phyloP scores from a whole-genome alignment of 1,284 basidiomycete species.

The Leccinum variabile region DNA sequence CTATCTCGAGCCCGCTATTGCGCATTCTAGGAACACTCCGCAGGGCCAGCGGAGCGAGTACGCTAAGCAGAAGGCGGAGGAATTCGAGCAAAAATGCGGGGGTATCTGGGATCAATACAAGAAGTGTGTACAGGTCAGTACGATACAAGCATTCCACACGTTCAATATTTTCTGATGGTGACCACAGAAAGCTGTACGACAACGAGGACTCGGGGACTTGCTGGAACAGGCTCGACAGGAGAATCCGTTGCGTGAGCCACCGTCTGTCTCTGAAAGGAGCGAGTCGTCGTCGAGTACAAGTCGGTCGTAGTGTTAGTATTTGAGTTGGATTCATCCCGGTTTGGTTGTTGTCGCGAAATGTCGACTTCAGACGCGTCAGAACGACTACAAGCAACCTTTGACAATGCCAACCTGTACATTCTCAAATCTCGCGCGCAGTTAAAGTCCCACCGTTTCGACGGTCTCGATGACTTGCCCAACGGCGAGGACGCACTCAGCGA shows the following conservation, averaged over 20 bases:
- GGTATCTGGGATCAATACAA: conserved; percentile 78
- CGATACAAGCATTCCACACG: too few species aligned
- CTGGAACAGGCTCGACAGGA: conserved; percentile 81
- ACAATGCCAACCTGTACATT: conserved; percentile 29
- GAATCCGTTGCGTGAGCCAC: conserved; percentile 68
- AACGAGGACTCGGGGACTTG: conserved; percentile 74
- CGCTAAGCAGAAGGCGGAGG: conserved; percentile 62
- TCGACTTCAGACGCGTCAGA: conserved; percentile 25
- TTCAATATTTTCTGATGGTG: conserved; percentile 1
- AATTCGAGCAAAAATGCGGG: conserved; percentile 84
- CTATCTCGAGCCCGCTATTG: conserved; percentile 80
- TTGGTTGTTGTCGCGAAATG: conserved; percentile 15
- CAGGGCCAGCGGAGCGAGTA: conserved; percentile 42
- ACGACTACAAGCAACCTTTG: conserved; percentile 30
- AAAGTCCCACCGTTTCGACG: conserved; percentile 32
- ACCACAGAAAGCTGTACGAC: conserved; percentile 75
- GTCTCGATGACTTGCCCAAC: conserved; percentile 26
- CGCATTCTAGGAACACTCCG: conserved; percentile 42
- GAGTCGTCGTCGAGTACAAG: conserved; percentile 14
- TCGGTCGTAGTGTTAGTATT: conserved; percentile 5
- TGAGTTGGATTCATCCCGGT: too few species aligned
- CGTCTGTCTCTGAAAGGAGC: conserved; percentile 18
- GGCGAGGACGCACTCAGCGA: conserved; percentile 33
- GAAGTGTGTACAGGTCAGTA: conserved; percentile 69
- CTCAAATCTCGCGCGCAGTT: conserved; percentile 24